A percentile compares a stretch with the other conserved stretches of the same genome.
These are phyloP conservation scores for Nakazawaea anatomiae DNA, from an alignment of 805 yeast genomes.

Conservation along the genomic window DNA sequence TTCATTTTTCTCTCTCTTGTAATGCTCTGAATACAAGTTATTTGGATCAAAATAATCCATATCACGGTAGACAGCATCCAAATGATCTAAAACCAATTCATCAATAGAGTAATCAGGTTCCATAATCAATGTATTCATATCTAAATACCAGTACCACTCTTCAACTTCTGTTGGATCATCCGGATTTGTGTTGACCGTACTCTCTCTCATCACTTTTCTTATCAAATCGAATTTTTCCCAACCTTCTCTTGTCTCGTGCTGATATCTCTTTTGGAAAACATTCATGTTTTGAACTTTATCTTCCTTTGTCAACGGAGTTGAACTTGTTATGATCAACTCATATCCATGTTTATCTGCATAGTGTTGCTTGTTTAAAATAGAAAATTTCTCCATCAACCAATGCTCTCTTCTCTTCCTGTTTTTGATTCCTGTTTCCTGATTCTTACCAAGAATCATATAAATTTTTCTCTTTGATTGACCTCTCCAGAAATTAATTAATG, in stretches of 20 bases:
- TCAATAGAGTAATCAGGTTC: constrained; percentile 31
- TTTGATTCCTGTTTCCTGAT: constrained; percentile 34
- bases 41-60: constrained; percentile 31
- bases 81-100: constrained; percentile 25
- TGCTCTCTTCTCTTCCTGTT: constrained; percentile 32
- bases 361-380: constrained; percentile 40
- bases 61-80: constrained; percentile 26
- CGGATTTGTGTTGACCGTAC: constrained; percentile 17
- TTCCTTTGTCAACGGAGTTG: constrained; percentile 14
- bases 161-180: constrained; percentile 14
- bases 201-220: constrained; percentile 27
- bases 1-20: constrained; percentile 14
- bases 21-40: constrained; percentile 22
- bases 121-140: constrained; percentile 33
- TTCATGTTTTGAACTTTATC: constrained; percentile 32
- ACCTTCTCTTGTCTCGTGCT: constrained; percentile 43
- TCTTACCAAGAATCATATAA: constrained; percentile 31
- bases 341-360: constrained; percentile 44
- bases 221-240: constrained; percentile 37
- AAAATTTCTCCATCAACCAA: constrained; percentile 42
- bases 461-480: constrained; percentile 24
- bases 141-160: constrained; percentile 38
- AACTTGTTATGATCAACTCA: constrained; percentile 32
- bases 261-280: constrained; percentile 36
- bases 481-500: not conserved